Evolutionary conservation across 164 flowering plant species (phyloP).

Genomic region (Liquidambar formosana): DNA sequence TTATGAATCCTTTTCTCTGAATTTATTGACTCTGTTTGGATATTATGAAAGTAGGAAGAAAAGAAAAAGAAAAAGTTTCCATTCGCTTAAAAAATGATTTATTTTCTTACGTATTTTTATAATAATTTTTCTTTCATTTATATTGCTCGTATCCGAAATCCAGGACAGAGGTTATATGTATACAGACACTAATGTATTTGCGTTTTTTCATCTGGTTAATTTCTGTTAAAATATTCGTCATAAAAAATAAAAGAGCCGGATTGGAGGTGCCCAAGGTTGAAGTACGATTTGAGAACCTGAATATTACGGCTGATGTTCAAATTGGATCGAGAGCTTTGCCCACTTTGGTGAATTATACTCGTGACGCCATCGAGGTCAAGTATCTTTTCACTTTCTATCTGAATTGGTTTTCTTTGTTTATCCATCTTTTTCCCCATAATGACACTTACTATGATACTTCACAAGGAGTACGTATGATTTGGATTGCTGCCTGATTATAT

Average conservation of each 20-base stretch:
- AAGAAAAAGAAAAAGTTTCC: too few relatives aligned
- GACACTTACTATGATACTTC: too few relatives aligned
- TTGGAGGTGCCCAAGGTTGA: constrained; percentile 72
- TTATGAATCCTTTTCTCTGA: too few relatives aligned
- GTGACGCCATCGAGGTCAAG: constrained; percentile 59
- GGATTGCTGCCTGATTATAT: background rate
- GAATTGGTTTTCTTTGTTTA: background rate
- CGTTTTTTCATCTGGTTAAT: background rate
- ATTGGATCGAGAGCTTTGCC: constrained; percentile 82
- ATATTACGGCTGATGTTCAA: constrained; percentile 59
- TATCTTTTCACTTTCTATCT: too few relatives aligned
- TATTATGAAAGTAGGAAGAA: too few relatives aligned
- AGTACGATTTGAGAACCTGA: constrained; percentile 67
- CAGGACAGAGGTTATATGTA: too few relatives aligned
- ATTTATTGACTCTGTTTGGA: too few relatives aligned
- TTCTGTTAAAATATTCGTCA: background rate
- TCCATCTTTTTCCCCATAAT: background rate
- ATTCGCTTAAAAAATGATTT: too few relatives aligned
- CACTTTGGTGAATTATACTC: constrained; percentile 60
- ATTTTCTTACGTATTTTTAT: too few relatives aligned
- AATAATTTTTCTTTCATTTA: too few relatives aligned
- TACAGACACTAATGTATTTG: background rate
- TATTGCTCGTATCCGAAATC: too few relatives aligned
- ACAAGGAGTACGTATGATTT: too few relatives aligned
- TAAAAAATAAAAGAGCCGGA: constrained; percentile 56